Base-by-base conservation (phyloP, 2,329 filamentous ascomycete species). In the Zopfia rhizophila region DNA sequence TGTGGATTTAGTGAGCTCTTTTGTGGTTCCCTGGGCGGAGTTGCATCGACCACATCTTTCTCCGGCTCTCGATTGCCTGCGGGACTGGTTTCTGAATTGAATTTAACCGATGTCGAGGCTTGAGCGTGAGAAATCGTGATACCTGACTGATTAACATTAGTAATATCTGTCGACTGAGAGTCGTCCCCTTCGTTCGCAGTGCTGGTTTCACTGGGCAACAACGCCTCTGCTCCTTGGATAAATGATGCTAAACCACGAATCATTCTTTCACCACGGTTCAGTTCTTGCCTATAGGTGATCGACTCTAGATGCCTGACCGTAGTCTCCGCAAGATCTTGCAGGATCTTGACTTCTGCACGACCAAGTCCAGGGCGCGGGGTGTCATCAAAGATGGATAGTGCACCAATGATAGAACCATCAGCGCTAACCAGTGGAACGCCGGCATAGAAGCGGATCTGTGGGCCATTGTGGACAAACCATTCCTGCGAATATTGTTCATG, bases 161-260 rank as follows among this genome's bases (percentile, higher is more conserved):
- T n/a, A n/a, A n/a, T n/a, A n/a, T n/a, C n/a, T n/a, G n/a, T n/a
- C n/a, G n/a, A n/a, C n/a, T n/a, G n/a, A n/a, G n/a, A n/a, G n/a
- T n/a, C n/a, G n/a, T n/a, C n/a, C n/a, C n/a, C n/a, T n/a, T n/a
- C n/a, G n/a, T n/a, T n/a, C n/a, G n/a, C n/a, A n/a, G n/a, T n/a
- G n/a, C n/a, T n/a, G n/a, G n/a, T n/a, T n/a, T n/a, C n/a, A n/a
- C n/a, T n/a, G n/a, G n/a, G 24, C 10, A 50, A 24, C 17, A 65
- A 32, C n/a, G 38, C 31, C n/a, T 61, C 56, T 1, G 57, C 59
- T 2, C 67, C 63, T 39, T 68, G 61, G 1, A 56, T 53, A 31
- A 71, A 71, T 1, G 62, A 65, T 3, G 66, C 52, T 0, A 71
- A 58, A 1, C 65, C 67, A 8, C 67, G 58, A 3, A 60, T 64